Evolutionary conservation across 2,329 filamentous ascomycete species (phyloP), one percentile per base, ranked within the genome.

Genomic region (Fusarium mangiferae): DNA sequence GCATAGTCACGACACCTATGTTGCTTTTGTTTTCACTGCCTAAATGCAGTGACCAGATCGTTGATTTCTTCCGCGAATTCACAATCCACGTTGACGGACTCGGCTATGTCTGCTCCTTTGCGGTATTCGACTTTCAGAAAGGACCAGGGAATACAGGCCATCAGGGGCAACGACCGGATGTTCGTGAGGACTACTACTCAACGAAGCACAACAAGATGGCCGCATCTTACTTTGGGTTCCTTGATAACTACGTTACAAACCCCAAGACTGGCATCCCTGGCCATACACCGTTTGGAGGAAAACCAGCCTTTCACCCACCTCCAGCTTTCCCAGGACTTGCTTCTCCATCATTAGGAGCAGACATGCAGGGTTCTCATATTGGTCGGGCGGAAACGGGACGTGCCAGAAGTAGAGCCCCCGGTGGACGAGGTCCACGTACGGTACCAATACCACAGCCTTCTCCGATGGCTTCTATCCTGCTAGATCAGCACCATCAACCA

Each of bases 191-290:
- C 76, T 98, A 98, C 81, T 98, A 96, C 80, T 91, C 94, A 28
- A 94, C 95, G 15, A 98, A 98, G 80, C 95, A 99, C 78, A 94
- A 95, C 72, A 99, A 99, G 84, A 98, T 99, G 94, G 92, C 96
- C n/a, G 94, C 95, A 22, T 98, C 96, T 0, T 96, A 98, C 80
- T 95, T 96, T 78, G 95, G 95, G 5, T 99, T 99, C 81, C 86
- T 98, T 67, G 95, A 98, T 79, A 95, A 97, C 76, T 99, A 99
- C 78, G 90, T 92, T 20, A 90, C 91, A 55, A 94, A 94, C 77
- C 90, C 91, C 7, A 92, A 91, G 80, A 90, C 89, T 12, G 91
- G 90, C 4, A 88, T 91, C 26, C 89, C 89, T 12, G 89, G 90
- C 26, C 87, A 90, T 61, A 83, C 91, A 41, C 88, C 89, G 20